Percentiles rank a stretch among this genome's conserved stretches.
phyloP scores from a whole-genome alignment of 2,329 filamentous ascomycete species.

The Daldinia sp. region DNA sequence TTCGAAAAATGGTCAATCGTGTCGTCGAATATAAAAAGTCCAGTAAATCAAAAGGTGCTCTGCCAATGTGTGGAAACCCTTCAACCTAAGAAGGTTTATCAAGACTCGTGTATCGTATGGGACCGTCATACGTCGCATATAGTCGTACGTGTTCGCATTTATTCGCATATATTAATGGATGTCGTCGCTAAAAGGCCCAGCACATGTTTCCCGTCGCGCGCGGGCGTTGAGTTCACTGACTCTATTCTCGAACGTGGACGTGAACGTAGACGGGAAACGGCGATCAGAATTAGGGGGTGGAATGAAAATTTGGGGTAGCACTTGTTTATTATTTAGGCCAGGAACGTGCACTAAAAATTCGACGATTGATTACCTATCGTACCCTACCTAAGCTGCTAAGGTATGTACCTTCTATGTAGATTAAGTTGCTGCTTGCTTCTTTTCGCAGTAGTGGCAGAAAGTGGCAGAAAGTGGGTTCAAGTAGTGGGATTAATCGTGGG shows the following conservation, averaged over 20 bases:
- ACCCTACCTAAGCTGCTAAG: not conserved
- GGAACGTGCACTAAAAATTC: slow-evolving; percentile 33
- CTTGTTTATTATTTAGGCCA: slow-evolving; percentile 38
- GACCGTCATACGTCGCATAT: slow-evolving; percentile 36
- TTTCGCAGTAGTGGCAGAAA: not conserved
- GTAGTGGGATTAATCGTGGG: slow-evolving; percentile 30
- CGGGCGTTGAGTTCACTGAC: slow-evolving; percentile 19
- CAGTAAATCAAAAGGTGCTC: slow-evolving; percentile 20
- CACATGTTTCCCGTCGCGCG: slow-evolving; percentile 31
- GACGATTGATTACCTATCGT: slow-evolving; percentile 10
- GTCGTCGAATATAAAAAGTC: slow-evolving; percentile 33
- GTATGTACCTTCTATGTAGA: not conserved
- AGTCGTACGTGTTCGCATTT: not conserved
- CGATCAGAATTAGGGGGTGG: slow-evolving; percentile 36
- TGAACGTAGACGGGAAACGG: slow-evolving; percentile 21
- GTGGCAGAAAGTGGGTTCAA: not conserved
- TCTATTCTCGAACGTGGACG: slow-evolving; percentile 17
- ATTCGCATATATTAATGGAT: slow-evolving; percentile 39
- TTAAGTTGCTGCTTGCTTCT: slow-evolving; percentile 21
- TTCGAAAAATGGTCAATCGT: not conserved
- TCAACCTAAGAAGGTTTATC: slow-evolving; percentile 34
- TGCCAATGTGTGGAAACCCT: slow-evolving; percentile 26
- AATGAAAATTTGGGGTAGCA: slow-evolving; percentile 37
- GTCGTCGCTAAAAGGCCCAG: slow-evolving; percentile 8
- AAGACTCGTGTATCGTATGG: slow-evolving; percentile 22